These are phyloP conservation scores for Rhizophora apiculata DNA, from an alignment of 345 rosid genomes.

Conservation along the genomic window DNA sequence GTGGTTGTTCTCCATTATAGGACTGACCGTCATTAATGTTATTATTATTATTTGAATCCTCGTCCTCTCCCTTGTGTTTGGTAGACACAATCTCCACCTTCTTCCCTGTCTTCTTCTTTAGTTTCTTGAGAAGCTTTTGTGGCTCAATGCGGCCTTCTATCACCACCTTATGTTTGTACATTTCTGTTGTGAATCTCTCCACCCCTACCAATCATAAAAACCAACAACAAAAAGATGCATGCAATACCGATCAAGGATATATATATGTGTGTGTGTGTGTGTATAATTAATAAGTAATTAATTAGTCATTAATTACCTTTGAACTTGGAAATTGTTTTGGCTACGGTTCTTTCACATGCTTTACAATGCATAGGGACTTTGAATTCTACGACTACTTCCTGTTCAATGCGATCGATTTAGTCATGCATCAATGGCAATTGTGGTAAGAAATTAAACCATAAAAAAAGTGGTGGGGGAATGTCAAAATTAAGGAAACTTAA, in stretches of 20 bases:
- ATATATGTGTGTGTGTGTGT: not conserved
- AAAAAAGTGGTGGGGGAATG: not conserved
- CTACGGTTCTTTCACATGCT: constrained; percentile 70
- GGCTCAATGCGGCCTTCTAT: constrained; percentile 59
- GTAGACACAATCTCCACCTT: constrained; percentile 42
- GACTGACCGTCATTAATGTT: not conserved
- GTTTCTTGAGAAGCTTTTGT: constrained; percentile 57
- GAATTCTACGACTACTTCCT: constrained; percentile 51
- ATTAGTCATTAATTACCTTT: constrained; percentile 40
- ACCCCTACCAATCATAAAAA: constrained; percentile 33
- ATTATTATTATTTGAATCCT: too few species aligned
- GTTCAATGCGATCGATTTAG: not conserved
- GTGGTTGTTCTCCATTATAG: not conserved
- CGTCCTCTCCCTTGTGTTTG: constrained; percentile 21
- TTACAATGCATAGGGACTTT: constrained; percentile 69
- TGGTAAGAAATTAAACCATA: not conserved
- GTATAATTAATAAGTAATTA: not conserved
- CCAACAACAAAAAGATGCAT: too few species aligned
- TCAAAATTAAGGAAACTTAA: not conserved
- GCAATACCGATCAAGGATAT: too few species aligned
- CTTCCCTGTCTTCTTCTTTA: constrained; percentile 66
- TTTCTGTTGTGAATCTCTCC: constrained; percentile 62
- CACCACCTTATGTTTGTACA: constrained; percentile 56
- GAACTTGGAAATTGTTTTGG: constrained; percentile 50
- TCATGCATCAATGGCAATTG: too few species aligned